These are phyloP conservation scores for Calonectria multiphialidica DNA, from an alignment of 2,329 filamentous ascomycete genomes.

Conservation along the genomic window DNA sequence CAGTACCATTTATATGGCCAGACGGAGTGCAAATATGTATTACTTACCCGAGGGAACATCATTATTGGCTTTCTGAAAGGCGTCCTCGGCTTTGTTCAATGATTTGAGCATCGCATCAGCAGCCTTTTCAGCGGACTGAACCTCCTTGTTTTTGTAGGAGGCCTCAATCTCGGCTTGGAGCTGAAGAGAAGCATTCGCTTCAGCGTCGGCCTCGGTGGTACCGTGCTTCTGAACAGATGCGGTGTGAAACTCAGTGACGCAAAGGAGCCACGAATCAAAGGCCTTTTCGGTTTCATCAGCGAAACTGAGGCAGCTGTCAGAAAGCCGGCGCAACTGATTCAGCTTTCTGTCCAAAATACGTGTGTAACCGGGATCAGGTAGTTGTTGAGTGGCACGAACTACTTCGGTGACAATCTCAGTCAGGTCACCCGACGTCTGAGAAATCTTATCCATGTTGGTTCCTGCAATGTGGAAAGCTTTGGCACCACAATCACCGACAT, in stretches of 20 bases:
- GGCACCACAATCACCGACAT: no score
- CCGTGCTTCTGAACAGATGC: not conserved
- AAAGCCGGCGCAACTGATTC: not conserved
- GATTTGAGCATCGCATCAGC: no score
- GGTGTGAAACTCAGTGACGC: not conserved
- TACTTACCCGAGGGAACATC: no score
- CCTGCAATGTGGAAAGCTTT: no score
- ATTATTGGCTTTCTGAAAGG: no score
- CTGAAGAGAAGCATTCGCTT: not conserved
- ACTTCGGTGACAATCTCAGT: not conserved
- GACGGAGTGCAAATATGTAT: no score
- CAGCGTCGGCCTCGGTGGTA: not conserved
- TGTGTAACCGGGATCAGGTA: not conserved
- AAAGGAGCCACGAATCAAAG: not conserved
- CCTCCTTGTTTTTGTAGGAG: not conserved
- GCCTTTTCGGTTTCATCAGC: not conserved
- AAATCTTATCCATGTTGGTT: no score
- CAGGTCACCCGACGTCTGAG: not conserved
- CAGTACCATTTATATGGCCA: no score
- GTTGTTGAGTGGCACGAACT: not conserved
- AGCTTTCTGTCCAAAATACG: not conserved
- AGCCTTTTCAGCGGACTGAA: no score
- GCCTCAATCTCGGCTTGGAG: not conserved
- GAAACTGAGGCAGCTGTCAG: not conserved
- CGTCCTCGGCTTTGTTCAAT: no score